Evolutionary conservation across 2,329 filamentous ascomycete species (phyloP), one percentile per base, ranked within the genome.

Genomic region (Ophiostoma fasciatum): DNA sequence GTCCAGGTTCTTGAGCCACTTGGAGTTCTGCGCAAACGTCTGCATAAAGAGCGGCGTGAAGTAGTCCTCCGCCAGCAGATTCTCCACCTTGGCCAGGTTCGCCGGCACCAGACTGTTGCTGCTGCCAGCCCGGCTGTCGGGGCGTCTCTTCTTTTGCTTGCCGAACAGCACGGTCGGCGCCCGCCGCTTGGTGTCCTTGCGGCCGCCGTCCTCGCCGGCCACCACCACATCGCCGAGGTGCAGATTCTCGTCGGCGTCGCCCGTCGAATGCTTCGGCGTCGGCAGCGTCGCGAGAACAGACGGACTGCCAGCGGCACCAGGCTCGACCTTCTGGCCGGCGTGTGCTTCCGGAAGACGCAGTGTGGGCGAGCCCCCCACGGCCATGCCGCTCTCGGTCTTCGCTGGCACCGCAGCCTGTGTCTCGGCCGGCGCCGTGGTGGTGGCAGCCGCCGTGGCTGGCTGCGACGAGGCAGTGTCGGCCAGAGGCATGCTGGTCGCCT

Each of bases 1-100:
- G 38, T 82, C 73, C 8, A 78, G 58, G 0, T 68, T 65, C 38
- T 73, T 73, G 62, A 75, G 73, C 63, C 71, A 74, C 35, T 63
- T 65, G 31, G 66, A 62, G 36, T 63, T 61, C 44, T 65, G 56
- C 29, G 68, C 60, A 48, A 71, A 71, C 23, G 68, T 66, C 37
- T 74, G 68, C 4, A 75, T 62, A 40, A 74, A 78, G 31, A 71
- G 59, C 5, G 74, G 71, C 11, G 68, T 73, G 43, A 76, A 77
- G 49, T 78, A 78, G 47, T 78, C 73, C 32, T 75, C 72, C 5
- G 64, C 62, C 1, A 66, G 61, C 5, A 66, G 57, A 51, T 59
- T 54, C 7, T 59, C 50, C 7, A 56, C 42, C 37, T 63, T 0
- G 74, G 82, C 1, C 78, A 83, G 12, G 78, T 63, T 45, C 12